Conservation (phyloP, 2,329 filamentous ascomycete species). For the Fusarium begoniae region DNA sequence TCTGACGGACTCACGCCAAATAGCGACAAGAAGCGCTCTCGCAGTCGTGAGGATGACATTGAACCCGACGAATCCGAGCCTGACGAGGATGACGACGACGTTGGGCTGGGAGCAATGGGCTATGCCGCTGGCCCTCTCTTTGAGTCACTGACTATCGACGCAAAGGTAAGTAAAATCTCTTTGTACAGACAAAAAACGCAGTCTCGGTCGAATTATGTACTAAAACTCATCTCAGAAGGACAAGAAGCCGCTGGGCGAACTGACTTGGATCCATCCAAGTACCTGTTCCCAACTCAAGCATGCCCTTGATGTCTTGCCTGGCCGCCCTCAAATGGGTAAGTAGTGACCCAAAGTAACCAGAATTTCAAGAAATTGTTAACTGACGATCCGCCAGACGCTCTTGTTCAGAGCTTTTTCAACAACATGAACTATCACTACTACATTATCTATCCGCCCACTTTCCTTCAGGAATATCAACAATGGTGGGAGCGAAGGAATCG, state of each 20-base stretch:
- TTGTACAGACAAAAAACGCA: too few relatives aligned
- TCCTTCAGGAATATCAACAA: constrained; percentile 47
- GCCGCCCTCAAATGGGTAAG: constrained; percentile 48
- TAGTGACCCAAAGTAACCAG: neutral
- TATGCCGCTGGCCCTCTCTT: constrained; percentile 47
- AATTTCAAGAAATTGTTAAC: neutral
- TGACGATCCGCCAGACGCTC: constrained; percentile 39
- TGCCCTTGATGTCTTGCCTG: constrained; percentile 45
- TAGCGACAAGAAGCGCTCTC: constrained; percentile 38
- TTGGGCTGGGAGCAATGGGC: constrained; percentile 47
- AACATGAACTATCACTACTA: constrained; percentile 51
- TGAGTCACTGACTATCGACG: constrained; percentile 36
- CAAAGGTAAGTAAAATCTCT: constrained; percentile 30
- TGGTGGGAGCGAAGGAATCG: constrained; percentile 46
- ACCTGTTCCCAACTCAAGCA: constrained; percentile 46
- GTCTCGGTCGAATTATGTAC: neutral
- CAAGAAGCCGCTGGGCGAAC: constrained; percentile 26
- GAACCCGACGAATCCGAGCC: constrained; percentile 31
- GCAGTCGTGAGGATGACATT: constrained; percentile 27
- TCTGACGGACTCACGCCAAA: constrained; percentile 28
- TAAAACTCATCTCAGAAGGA: constrained; percentile 7
- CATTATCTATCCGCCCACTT: constrained; percentile 48
- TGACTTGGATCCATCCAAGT: constrained; percentile 27
- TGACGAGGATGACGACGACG: constrained; percentile 40
- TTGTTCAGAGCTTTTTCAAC: constrained; percentile 50